Conservation (phyloP, 441 rosid genomes). For the Hura crepitans region DNA sequence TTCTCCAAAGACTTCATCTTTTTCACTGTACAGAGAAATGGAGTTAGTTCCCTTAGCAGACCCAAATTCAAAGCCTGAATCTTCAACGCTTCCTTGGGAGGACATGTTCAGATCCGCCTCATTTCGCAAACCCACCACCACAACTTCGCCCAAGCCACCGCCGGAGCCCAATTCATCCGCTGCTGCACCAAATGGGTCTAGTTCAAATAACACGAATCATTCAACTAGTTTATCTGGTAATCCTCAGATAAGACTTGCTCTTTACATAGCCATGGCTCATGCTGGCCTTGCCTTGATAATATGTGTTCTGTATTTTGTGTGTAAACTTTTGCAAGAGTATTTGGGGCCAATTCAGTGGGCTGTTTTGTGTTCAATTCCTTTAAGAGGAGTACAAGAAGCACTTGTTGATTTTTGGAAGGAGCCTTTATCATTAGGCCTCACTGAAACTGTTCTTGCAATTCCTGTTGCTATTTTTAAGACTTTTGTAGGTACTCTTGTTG, state of each 20-base stretch:
- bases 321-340: constrained; percentile 77
- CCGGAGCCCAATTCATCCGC: constrained; percentile 20
- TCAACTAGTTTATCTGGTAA: constrained; percentile 42
- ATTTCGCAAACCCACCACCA: constrained; percentile 53
- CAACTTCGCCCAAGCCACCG: constrained; percentile 26
- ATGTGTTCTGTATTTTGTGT: constrained; percentile 61
- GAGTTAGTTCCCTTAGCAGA: constrained; percentile 66
- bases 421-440: constrained; percentile 70
- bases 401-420: constrained; percentile 82
- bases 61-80: constrained; percentile 41
- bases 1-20: neutral
- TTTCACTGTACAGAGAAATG: constrained; percentile 33
- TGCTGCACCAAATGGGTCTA: neutral
- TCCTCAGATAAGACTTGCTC: constrained; percentile 77
- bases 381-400: constrained; percentile 81
- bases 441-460: constrained; percentile 84
- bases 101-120: constrained; percentile 97
- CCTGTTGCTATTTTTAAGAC: constrained; percentile 67
- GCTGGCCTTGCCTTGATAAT: constrained; percentile 75
- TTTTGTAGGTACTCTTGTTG: constrained; percentile 66
- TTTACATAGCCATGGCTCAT: constrained; percentile 97
- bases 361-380: constrained; percentile 79
- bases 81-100: constrained; percentile 63
- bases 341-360: constrained; percentile 96
- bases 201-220: constrained; percentile 26